Conservation (phyloP, 1,284 basidiomycete genomes). For the Sporisorium scitamineum region DNA sequence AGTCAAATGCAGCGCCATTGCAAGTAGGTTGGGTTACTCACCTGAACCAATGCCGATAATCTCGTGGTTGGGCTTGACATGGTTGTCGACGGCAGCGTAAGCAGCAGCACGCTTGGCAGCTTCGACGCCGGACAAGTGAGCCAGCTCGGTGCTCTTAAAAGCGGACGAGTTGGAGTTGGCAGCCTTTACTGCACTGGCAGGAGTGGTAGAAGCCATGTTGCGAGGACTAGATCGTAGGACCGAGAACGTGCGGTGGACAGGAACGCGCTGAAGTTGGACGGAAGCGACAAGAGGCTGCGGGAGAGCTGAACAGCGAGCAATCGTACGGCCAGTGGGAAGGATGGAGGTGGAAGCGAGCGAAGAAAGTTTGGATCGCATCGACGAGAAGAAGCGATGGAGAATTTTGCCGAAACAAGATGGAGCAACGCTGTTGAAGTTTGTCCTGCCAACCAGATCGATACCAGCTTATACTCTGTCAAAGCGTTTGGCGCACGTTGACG, state of each 20-base stretch:
- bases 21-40: conserved; percentile 6
- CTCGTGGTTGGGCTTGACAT: conserved; percentile 84
- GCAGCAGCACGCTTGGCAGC: conserved; percentile 88
- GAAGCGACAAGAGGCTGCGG: neutral
- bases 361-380: conserved; percentile 16
- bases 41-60: conserved; percentile 73
- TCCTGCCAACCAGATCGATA: neutral
- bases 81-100: conserved; percentile 91
- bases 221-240: conserved; percentile 6
- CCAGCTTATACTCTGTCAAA: neutral
- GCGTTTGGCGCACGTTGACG: conserved; percentile 16
- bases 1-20: neutral
- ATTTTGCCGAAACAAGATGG: neutral
- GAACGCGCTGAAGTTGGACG: neutral
- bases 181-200: conserved; percentile 23
- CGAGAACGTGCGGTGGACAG: conserved; percentile 2
- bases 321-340: neutral
- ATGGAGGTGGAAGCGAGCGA: conserved; percentile 3
- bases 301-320: neutral
- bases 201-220: conserved; percentile 28
- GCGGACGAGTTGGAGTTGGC: conserved; percentile 38
- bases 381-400: conserved; percentile 1
- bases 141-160: conserved; percentile 32
- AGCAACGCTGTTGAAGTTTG: neutral
- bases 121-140: conserved; percentile 57